Evolutionary conservation across 768 basidiomycete species (phyloP).

Genomic region (Dentipellis sp.): DNA sequence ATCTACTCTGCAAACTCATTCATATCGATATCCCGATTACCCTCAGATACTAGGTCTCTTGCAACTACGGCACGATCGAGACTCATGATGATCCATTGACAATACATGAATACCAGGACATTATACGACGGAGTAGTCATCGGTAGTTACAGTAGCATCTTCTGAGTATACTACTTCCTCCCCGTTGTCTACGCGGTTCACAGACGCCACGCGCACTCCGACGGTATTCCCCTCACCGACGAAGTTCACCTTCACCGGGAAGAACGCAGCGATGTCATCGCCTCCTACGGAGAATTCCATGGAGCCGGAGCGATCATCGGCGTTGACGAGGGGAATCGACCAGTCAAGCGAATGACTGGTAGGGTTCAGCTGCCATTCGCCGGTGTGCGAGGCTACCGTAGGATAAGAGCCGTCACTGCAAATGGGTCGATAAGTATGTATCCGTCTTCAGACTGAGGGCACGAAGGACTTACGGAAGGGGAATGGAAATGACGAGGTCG

Average conservation of each 20-base stretch:
- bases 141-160: conserved; percentile 39
- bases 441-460: not conserved
- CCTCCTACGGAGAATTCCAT: conserved; percentile 86
- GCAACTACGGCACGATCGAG: too few species aligned
- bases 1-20: too few species aligned
- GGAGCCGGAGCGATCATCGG: conserved; percentile 65
- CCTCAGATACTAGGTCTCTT: too few species aligned
- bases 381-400: conserved; percentile 65
- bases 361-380: conserved; percentile 78
- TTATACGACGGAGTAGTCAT: conserved; percentile 38
- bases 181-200: conserved; percentile 41
- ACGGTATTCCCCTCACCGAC: conserved; percentile 74
- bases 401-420: conserved; percentile 77
- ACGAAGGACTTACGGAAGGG: conserved; percentile 63
- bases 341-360: conserved; percentile 78
- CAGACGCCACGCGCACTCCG: conserved; percentile 56
- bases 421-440: not conserved
- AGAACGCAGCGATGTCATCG: conserved; percentile 77
- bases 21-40: too few species aligned
- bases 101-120: not conserved
- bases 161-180: conserved; percentile 46
- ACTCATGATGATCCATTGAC: not conserved
- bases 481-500: conserved; percentile 85
- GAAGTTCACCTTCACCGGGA: conserved; percentile 85
- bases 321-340: conserved; percentile 62